A percentile compares a stretch with the other conserved stretches of the same genome.
Evolutionary conservation across 169 alveolate genomes (phyloP).

Genomic region (Toxoplasma gondii): DNA sequence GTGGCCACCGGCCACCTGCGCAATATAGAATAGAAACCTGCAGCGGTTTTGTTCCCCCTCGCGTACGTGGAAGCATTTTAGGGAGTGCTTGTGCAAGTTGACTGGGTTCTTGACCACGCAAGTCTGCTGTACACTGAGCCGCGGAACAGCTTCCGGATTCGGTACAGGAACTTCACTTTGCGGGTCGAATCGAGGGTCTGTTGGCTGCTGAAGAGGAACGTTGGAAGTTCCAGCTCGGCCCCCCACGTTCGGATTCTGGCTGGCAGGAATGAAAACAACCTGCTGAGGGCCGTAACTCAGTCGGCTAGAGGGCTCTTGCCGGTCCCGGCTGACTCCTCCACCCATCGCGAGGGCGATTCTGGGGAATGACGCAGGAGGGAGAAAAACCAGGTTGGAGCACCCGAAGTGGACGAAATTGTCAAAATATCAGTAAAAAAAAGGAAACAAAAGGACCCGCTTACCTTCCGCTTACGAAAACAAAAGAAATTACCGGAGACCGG

Average conservation of each 20-base stretch:
- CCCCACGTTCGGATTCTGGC: not conserved
- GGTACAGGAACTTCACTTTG: not conserved
- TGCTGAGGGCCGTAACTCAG: constrained; percentile 14
- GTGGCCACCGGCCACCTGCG: no score
- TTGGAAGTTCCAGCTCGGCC: not conserved
- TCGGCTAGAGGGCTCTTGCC: constrained; percentile 12
- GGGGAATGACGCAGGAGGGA: not conserved
- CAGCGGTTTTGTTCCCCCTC: not conserved
- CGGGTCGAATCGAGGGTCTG: not conserved
- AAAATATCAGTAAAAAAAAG: not conserved
- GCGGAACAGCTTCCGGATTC: constrained; percentile 9
- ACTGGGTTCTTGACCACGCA: constrained; percentile 64
- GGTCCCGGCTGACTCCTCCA: constrained; percentile 6
- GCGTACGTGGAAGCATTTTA: constrained; percentile 27
- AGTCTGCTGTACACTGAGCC: constrained; percentile 56
- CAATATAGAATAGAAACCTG: no score
- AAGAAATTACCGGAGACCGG: not conserved
- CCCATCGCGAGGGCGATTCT: not conserved
- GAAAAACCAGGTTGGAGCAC: not conserved
- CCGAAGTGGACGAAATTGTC: not conserved
- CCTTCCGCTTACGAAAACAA: not conserved
- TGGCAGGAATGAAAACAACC: not conserved
- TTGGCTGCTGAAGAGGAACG: constrained; percentile 3
- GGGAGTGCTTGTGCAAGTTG: constrained; percentile 51
- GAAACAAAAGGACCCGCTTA: not conserved